These are phyloP conservation scores for Pueraria montana DNA, from an alignment of 306 rosid genomes.

Conservation along the genomic window DNA sequence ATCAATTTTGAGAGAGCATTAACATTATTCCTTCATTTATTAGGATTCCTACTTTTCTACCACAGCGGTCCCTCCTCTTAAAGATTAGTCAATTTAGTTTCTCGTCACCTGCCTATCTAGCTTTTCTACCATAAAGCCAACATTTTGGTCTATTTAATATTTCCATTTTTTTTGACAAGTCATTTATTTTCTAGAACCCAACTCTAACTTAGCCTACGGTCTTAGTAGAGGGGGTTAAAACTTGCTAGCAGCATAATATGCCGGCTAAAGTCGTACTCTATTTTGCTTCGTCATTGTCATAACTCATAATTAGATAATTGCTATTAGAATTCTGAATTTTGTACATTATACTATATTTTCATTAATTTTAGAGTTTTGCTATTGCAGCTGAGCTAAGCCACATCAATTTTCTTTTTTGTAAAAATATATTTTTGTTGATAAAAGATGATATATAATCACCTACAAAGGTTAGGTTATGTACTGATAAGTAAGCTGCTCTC, in stretches of 20 bases:
- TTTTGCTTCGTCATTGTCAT: neutral
- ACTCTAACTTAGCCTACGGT: neutral
- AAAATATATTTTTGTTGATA: neutral
- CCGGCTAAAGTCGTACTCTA: neutral
- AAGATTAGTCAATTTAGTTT: slow-evolving; percentile 28
- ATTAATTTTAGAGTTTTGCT: neutral
- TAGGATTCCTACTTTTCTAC: slow-evolving; percentile 45
- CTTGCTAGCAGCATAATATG: neutral
- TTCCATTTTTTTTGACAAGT: slow-evolving; percentile 10
- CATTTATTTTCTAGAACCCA: neutral
- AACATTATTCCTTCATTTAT: slow-evolving; percentile 58
- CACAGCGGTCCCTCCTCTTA: slow-evolving; percentile 44
- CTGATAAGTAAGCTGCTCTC: neutral
- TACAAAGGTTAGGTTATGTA: neutral
- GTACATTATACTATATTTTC: neutral
- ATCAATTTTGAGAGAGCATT: slow-evolving; percentile 35
- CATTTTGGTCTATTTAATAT: slow-evolving; percentile 21
- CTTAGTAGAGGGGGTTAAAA: neutral
- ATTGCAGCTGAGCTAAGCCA: neutral
- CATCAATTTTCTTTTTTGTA: neutral
- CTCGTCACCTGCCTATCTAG: slow-evolving; percentile 27
- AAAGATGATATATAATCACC: neutral
- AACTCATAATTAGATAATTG: neutral
- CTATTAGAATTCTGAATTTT: slow-evolving; percentile 4
- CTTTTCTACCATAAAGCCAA: slow-evolving; percentile 25